A percentile compares a stretch with the other conserved stretches of the same genome.
These are phyloP conservation scores for Debaryomyces prosopidis DNA, from an alignment of 805 yeast genomes.

Conservation along the genomic window DNA sequence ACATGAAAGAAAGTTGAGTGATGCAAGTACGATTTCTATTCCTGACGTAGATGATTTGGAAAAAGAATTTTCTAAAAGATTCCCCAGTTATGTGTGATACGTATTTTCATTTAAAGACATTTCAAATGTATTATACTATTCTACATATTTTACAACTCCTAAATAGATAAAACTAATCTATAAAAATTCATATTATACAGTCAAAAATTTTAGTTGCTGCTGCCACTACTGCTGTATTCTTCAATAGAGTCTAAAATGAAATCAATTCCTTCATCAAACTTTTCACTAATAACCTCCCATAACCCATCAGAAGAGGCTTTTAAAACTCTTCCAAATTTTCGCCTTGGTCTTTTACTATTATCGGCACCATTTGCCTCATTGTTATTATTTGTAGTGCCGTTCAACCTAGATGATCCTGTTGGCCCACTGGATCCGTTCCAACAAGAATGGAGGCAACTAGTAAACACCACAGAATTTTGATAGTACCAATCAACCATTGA, in stretches of 20 bases:
- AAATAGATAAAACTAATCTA: not conserved
- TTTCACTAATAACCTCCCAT: conserved; percentile 73
- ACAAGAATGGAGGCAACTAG: conserved; percentile 71
- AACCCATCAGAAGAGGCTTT: conserved; percentile 72
- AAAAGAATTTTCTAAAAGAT: conserved; percentile 54
- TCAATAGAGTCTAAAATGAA: conserved; percentile 79
- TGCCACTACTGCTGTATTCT: conserved; percentile 35
- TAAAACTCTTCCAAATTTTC: conserved; percentile 87
- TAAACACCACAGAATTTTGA: conserved; percentile 79
- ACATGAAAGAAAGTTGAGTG: conserved; percentile 27
- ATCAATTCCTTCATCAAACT: conserved; percentile 83
- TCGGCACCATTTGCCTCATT: conserved; percentile 21
- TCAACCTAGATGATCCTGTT: conserved; percentile 8
- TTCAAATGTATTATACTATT: no score
- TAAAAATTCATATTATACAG: not conserved
- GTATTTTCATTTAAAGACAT: not conserved
- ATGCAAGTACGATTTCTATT: conserved; percentile 42
- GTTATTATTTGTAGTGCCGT: conserved; percentile 13
- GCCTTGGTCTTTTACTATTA: conserved; percentile 69
- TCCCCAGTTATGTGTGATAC: conserved; percentile 56
- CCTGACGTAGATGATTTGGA: conserved; percentile 63
- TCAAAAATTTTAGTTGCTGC: conserved; percentile 10
- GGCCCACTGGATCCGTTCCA: conserved; percentile 60
- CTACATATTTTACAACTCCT: not conserved
- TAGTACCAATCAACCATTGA: conserved; percentile 89